Evolutionary conservation across 192 early-diverging fungal genomes (phyloP).

Genomic region (Coemansia umbellata): DNA sequence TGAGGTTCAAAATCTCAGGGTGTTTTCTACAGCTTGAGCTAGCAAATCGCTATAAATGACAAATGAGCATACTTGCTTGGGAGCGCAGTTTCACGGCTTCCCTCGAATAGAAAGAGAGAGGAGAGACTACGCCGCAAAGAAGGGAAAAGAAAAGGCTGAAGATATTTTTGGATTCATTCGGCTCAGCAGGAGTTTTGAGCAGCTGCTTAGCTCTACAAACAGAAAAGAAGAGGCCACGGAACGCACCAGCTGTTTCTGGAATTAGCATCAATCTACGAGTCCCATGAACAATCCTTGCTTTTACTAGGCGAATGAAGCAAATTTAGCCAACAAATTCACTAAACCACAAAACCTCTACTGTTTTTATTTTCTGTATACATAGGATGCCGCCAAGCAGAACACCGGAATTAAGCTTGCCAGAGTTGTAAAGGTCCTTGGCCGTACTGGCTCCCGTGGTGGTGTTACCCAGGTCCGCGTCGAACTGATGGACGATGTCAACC

Average conservation of each 20-base stretch:
- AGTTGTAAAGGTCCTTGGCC: conserved; percentile 96
- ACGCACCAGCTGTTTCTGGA: too few relatives aligned
- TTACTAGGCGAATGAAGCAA: neutral
- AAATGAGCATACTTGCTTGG: too few relatives aligned
- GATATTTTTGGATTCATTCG: neutral
- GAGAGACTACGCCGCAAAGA: too few relatives aligned
- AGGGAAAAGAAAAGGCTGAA: too few relatives aligned
- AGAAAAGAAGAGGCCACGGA: neutral
- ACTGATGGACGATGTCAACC: conserved; percentile 94
- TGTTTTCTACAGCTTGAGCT: too few relatives aligned
- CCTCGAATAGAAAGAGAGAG: too few relatives aligned
- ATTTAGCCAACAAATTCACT: neutral
- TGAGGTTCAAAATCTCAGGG: too few relatives aligned
- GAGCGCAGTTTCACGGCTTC: too few relatives aligned
- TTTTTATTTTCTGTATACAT: conserved; percentile 3
- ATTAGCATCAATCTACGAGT: too few relatives aligned
- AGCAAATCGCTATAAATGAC: too few relatives aligned
- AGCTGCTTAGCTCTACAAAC: neutral
- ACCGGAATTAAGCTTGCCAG: conserved; percentile 80
- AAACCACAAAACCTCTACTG: neutral
- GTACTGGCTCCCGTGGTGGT: conserved; percentile 99
- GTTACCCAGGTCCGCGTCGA: conserved; percentile 99
- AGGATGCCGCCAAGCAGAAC: conserved; percentile 39
- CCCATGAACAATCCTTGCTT: too few relatives aligned
- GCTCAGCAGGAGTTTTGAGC: neutral